These are phyloP conservation scores for Ophiostoma ips DNA, from an alignment of 2,329 filamentous ascomycete genomes.

Conservation along the genomic window DNA sequence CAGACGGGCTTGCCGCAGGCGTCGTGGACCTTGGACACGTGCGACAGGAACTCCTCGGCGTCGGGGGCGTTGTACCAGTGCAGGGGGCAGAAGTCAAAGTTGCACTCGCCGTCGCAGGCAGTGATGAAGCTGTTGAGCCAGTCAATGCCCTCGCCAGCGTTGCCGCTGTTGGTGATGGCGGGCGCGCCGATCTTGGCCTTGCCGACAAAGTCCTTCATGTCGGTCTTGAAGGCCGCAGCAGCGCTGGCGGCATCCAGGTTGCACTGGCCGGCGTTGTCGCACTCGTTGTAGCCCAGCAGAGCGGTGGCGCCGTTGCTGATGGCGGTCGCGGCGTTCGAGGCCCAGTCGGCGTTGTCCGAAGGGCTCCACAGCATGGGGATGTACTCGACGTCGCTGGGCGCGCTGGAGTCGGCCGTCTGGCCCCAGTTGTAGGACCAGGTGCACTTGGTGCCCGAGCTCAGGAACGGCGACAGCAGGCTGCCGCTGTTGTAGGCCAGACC, in stretches of 20 bases:
- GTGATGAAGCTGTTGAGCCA: conserved; percentile 40
- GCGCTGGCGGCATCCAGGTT: conserved; percentile 40
- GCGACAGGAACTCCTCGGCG: conserved; percentile 37
- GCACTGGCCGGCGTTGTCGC: conserved; percentile 46
- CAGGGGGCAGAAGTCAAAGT: conserved; percentile 44
- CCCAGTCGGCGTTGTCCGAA: conserved; percentile 36
- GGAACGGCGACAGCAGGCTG: conserved; percentile 37
- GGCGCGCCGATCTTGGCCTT: conserved; percentile 43
- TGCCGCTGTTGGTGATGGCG: conserved; percentile 46
- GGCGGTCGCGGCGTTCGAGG: conserved; percentile 32
- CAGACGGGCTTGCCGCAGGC: conserved; percentile 41
- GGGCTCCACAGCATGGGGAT: conserved; percentile 55
- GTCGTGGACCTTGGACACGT: conserved; percentile 33
- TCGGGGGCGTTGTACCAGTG: conserved; percentile 48
- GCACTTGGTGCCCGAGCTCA: conserved; percentile 26
- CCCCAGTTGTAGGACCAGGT: conserved; percentile 61
- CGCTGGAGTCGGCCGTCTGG: conserved; percentile 25
- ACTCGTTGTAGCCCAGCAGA: conserved; percentile 60
- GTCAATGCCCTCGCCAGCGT: conserved; percentile 34
- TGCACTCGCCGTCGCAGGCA: conserved; percentile 37
- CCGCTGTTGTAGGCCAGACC: conserved; percentile 55
- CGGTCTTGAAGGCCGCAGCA: conserved; percentile 37
- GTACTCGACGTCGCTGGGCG: conserved; percentile 36
- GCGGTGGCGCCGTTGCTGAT: conserved; percentile 39
- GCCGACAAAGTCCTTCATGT: conserved; percentile 41